phyloP scores from a whole-genome alignment of 495 filamentous ascomycete genomes.

The Platismatia glauca region DNA sequence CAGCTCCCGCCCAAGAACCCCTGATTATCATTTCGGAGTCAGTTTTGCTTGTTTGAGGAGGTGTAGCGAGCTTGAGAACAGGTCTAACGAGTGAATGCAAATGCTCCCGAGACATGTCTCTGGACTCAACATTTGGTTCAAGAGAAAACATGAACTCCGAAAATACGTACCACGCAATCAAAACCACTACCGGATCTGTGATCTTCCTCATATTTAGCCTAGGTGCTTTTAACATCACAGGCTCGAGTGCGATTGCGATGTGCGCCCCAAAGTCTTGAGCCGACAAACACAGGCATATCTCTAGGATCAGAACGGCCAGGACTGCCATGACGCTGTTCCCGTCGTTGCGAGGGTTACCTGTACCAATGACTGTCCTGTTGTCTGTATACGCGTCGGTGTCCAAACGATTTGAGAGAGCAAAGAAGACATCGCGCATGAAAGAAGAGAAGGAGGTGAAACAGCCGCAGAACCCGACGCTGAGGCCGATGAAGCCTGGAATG shows the following conservation, averaged over 20 bases:
- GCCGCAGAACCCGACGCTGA: slow-evolving; percentile 89
- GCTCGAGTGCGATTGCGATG: not conserved
- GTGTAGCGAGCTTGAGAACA: too few species aligned
- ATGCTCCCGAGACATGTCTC: too few species aligned
- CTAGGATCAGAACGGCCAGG: not conserved
- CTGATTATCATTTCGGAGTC: too few species aligned
- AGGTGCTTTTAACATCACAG: not conserved
- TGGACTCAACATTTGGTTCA: too few species aligned
- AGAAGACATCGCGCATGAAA: slow-evolving; percentile 75
- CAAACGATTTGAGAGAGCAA: slow-evolving; percentile 62
- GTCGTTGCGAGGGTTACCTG: not conserved
- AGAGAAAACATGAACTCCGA: too few species aligned
- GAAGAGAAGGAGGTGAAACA: slow-evolving; percentile 85
- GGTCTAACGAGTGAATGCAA: too few species aligned
- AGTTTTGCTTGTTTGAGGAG: too few species aligned
- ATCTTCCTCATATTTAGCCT: not conserved
- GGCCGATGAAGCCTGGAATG: slow-evolving; percentile 84
- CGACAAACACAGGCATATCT: not conserved
- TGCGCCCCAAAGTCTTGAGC: not conserved
- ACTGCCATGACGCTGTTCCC: not conserved
- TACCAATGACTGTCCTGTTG: not conserved
- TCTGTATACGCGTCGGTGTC: not conserved
- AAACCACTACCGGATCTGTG: not conserved
- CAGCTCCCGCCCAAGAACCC: not conserved
- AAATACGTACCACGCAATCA: not conserved